A percentile compares a stretch with the other conserved stretches of the same genome.
Conservation (phyloP, 768 basidiomycete genomes). For the Lanmaoa rubissima region DNA sequence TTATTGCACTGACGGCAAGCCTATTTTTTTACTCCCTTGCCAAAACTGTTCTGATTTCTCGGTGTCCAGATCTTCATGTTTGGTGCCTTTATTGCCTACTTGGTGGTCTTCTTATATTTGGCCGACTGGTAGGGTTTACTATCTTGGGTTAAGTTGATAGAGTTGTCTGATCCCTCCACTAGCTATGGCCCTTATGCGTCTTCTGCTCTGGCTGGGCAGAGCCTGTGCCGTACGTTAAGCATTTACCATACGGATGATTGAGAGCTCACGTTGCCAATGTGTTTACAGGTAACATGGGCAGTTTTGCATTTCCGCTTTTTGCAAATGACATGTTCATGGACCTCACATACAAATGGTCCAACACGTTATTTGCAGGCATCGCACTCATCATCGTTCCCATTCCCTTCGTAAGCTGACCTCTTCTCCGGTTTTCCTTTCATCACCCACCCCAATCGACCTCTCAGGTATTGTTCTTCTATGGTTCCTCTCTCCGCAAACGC, state of each 20-base stretch:
- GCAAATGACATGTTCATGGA: constrained; percentile 53
- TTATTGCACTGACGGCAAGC: constrained; percentile 17
- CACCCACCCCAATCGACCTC: not conserved
- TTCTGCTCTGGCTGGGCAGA: constrained; percentile 64
- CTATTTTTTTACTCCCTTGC: not conserved
- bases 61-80: constrained; percentile 44
- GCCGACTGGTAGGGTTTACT: constrained; percentile 51
- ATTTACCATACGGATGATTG: not conserved
- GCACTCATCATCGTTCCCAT: constrained; percentile 54
- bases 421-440: not conserved
- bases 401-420: constrained; percentile 43
- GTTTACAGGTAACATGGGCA: constrained; percentile 46
- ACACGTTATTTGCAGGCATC: constrained; percentile 51
- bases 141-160: not conserved
- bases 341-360: constrained; percentile 60
- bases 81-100: constrained; percentile 51
- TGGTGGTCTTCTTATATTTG: constrained; percentile 55
- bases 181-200: constrained; percentile 60
- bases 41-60: not conserved
- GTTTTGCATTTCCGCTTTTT: constrained; percentile 59
- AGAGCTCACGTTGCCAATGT: not conserved
- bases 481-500: constrained; percentile 26
- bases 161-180: constrained; percentile 7
- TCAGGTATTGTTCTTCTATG: constrained; percentile 33
- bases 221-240: constrained; percentile 47